Evolutionary conservation across 345 rosid genomes (phyloP), one percentile per base, ranked within the genome.

Genomic region (Dipteronia sinensis): DNA sequence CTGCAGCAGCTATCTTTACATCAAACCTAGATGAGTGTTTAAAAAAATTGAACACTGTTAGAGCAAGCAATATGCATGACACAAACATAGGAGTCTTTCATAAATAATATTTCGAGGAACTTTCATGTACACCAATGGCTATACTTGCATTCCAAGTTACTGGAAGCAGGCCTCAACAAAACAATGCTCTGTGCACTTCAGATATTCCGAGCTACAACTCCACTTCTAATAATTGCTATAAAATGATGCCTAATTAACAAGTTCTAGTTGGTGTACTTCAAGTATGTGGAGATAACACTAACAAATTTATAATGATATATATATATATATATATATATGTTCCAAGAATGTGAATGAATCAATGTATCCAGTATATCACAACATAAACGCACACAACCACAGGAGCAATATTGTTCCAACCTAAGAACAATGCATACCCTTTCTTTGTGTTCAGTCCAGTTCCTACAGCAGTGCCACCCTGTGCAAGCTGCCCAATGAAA

Each of bases 381-480:
- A 13, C 42, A 7, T 11, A 38, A 44, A 62, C 42, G 23, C 8
- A 72, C 71, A 17, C 42, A 55, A 38, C 71, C 31, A 40, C 27
- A 6, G 12, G 38, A 49, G 23, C 76, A 71, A 75, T 65, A 75
- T 6, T 23, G 42, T 53, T 69, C 22, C 75, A 59, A 47, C 23
- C 47, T 44, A 40, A 61, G 65, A 55, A 76, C 75, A 77, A 76
- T 66, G 69, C 88, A 72, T 87, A 96, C 99, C 99, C 98, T 85
- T 84, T 96, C 88, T 89, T 96, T 51, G 98, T 94, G 87, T 96
- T 96, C 81, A 96, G 82, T 83, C 98, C 99, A 23, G 99, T 96
- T 59, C 99, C 99, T 42, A 96, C 99, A 65, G 99, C 99, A 83
- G 99, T 96, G 80, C 98, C 98, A 82, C 99, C 99, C 83, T 96